Evolutionary conservation across 2,329 filamentous ascomycete species (phyloP), one percentile per base, ranked within the genome.

Genomic region (Hypoxylon sp.): DNA sequence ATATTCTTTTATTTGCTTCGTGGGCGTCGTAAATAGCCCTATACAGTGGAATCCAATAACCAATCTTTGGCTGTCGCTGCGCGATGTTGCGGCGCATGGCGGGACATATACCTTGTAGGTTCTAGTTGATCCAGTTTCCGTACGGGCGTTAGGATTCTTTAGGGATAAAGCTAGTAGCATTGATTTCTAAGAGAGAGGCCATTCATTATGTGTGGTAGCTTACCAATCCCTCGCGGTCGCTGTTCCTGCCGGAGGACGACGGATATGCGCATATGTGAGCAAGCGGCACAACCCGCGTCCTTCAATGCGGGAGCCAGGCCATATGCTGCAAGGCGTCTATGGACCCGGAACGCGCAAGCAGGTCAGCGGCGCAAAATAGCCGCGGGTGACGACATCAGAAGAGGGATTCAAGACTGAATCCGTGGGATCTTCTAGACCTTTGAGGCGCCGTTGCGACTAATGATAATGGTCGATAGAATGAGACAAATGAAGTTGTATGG

Each of bases 351-450:
- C 30, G n/a, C 27, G 30, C 21, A 63, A 47, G 39, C 5, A 43
- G 3, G 53, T 23, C 16, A 53, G 53, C 16, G 46, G 60, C 47
- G 41, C 16, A 34, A 16, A 32, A 41, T 23, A 41, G 39, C 29
- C 32, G 47, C 46, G 39, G 48, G 52, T 37, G 21, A 54, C 37
- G 43, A 54, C 52, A 45, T 54, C 11, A 45, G 37, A 56, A 46
- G 2, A 53, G 14, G 6, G 19, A 39, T 34, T 37, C 27, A 19
- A 32, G 9, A 19, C 21, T 21, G 23, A 45, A 16, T 45, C 5
- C 16, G 3, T 23, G 14, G 27, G 23, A 45, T 54, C n/a, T 12
- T 21, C 23, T 52, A 0, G 27, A n/a, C 6, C 23, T 12, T 43
- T 45, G 9, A 12, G 21, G 5, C 23, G 39, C 16, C 21, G 25